Percentiles rank a stretch among this genome's conserved stretches.
These are phyloP conservation scores for Exobasidium cylindrosporum DNA, from an alignment of 1,284 basidiomycete species.

Conservation along the genomic window DNA sequence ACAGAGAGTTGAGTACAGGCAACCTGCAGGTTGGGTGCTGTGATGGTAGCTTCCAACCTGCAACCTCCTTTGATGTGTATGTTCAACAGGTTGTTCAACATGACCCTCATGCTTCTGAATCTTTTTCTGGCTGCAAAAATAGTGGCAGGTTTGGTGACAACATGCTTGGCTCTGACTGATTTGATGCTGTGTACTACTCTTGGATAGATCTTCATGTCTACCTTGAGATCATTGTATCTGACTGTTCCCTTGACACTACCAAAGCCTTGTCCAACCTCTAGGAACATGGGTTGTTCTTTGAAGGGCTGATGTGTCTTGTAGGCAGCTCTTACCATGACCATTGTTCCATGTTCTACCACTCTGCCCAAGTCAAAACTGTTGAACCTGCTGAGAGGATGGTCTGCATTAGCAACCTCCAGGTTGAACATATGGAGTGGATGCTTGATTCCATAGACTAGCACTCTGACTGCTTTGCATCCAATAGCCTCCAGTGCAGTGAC, in stretches of 20 bases:
- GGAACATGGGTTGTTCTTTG: neutral
- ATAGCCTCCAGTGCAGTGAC: neutral
- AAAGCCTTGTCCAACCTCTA: neutral
- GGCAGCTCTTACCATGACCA: neutral
- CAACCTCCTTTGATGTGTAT: neutral
- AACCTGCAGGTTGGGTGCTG: neutral
- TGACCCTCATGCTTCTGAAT: neutral
- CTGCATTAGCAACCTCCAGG: neutral
- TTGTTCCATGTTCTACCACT: neutral
- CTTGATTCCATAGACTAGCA: neutral
- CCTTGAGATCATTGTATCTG: neutral
- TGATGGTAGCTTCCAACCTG: neutral
- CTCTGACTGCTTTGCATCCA: neutral
- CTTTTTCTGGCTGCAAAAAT: neutral
- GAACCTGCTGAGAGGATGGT: neutral
- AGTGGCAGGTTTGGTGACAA: neutral
- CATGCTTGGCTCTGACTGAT: neutral
- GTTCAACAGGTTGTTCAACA: neutral
- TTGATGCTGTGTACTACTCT: neutral
- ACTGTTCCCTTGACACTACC: neutral
- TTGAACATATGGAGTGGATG: neutral
- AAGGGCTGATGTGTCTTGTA: neutral
- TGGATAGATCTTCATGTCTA: neutral
- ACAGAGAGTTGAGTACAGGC: neutral
- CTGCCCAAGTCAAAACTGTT: neutral